These are phyloP conservation scores for Backusella sp. DNA, from an alignment of 192 early-diverging fungal species.

Conservation along the genomic window DNA sequence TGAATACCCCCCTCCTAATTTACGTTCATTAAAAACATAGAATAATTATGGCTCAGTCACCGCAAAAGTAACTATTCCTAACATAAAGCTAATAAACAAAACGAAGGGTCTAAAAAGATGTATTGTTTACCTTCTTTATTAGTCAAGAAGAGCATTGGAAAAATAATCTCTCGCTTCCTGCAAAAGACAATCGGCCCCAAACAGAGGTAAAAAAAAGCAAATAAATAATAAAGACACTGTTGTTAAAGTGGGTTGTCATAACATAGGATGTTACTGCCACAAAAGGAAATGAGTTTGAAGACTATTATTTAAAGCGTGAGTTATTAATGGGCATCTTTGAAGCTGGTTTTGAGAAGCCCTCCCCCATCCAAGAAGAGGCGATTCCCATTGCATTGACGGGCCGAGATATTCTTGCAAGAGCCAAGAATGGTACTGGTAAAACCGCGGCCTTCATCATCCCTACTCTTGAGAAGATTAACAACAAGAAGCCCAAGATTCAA, in stretches of 20 bases:
- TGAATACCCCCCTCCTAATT: neutral
- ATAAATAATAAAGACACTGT: neutral
- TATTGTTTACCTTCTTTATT: neutral
- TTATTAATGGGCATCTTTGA: slow-evolving; percentile 99
- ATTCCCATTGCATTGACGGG: slow-evolving; percentile 97
- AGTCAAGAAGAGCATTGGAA: slow-evolving; percentile 78
- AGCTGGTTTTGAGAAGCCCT: slow-evolving; percentile 96
- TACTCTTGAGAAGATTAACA: slow-evolving; percentile 89
- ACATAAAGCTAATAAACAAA: neutral
- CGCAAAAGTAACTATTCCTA: neutral
- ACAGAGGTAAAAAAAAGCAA: slow-evolving; percentile 63
- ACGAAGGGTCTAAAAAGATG: neutral
- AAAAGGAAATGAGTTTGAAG: slow-evolving; percentile 99
- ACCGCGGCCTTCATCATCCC: slow-evolving; percentile 98
- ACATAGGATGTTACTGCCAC: slow-evolving; percentile 87
- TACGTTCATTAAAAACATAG: neutral
- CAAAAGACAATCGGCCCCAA: slow-evolving; percentile 90
- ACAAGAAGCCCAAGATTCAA: slow-evolving; percentile 85
- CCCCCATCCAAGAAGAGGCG: slow-evolving; percentile 98
- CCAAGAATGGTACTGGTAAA: slow-evolving; percentile 94
- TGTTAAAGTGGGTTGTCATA: neutral
- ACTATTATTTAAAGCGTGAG: slow-evolving; percentile 96
- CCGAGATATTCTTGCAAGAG: slow-evolving; percentile 94
- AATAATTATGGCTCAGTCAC: neutral
- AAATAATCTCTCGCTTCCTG: slow-evolving; percentile 68